Conservation (phyloP, 2,329 filamentous ascomycete genomes). For the Paramyrothecium sp. region DNA sequence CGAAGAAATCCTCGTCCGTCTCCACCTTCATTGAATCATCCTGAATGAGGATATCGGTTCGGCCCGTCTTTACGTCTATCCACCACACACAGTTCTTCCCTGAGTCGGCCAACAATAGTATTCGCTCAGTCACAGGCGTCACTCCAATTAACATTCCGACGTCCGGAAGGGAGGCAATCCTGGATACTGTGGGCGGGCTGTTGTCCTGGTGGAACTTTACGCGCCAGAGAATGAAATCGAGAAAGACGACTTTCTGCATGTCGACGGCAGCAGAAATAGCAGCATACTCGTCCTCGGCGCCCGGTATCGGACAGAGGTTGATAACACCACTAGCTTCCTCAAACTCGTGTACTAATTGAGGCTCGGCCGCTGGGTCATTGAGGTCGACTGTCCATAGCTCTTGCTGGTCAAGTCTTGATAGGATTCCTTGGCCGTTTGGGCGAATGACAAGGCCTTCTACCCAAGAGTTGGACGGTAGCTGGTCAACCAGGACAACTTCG, state of each 20-base stretch:
- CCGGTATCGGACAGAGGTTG: constrained; percentile 5
- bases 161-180: constrained; percentile 5
- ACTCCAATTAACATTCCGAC: constrained; percentile 5
- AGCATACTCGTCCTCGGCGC: constrained; percentile 7
- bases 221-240: constrained; percentile 5
- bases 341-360: constrained; percentile 6
- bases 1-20: constrained; percentile 7
- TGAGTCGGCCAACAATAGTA: constrained; percentile 3
- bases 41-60: constrained; percentile 1
- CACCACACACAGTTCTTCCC: constrained; percentile 5
- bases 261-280: constrained; percentile 7
- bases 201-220: constrained; percentile 2
- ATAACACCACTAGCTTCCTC: constrained; percentile 5
- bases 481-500: constrained; percentile 4
- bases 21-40: constrained; percentile 1
- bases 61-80: constrained; percentile 2
- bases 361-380: neutral
- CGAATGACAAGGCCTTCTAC: constrained; percentile 1
- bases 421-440: neutral
- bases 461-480: constrained; percentile 3
- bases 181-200: constrained; percentile 1
- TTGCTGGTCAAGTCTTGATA: constrained; percentile 2
- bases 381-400: constrained; percentile 6
- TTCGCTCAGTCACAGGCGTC: constrained; percentile 2
- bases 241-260: constrained; percentile 4